Conservation (phyloP, 2,329 filamentous ascomycete genomes). For the Alternaria triticina region DNA sequence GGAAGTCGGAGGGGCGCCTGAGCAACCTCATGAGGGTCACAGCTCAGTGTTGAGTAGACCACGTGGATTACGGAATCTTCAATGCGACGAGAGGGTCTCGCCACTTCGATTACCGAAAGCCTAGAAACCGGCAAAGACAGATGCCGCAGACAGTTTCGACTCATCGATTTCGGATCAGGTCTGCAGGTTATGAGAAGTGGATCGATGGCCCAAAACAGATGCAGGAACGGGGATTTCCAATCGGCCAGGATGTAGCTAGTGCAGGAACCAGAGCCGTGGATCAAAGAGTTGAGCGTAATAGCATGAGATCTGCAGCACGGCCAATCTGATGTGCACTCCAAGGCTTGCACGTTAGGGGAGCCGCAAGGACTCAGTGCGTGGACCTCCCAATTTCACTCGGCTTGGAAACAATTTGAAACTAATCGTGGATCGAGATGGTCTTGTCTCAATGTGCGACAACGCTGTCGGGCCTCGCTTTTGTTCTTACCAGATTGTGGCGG, state of each 20-base stretch:
- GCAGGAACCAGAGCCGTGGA: slow-evolving; percentile 18
- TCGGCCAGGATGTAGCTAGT: slow-evolving; percentile 13
- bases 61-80: neutral
- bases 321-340: neutral
- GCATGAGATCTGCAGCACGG: neutral
- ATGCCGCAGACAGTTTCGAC: slow-evolving; percentile 34
- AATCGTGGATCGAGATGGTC: neutral
- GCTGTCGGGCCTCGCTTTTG: neutral
- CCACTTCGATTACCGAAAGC: slow-evolving; percentile 13
- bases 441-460: neutral
- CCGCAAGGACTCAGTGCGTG: neutral
- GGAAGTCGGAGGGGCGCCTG: neutral
- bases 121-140: slow-evolving; percentile 21
- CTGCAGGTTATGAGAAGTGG: slow-evolving; percentile 6
- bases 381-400: neutral
- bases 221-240: slow-evolving; percentile 11
- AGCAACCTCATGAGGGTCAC: neutral
- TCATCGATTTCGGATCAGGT: slow-evolving; percentile 16
- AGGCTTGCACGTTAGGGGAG: neutral
- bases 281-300: slow-evolving; percentile 18
- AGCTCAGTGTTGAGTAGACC: neutral
- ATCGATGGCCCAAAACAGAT: slow-evolving; percentile 1
- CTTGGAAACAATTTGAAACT: neutral
- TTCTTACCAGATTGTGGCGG: neutral
- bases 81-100: slow-evolving; percentile 15